Conservation (phyloP, 192 early-diverging fungal species). For the Linnemannia schmuckeri region DNA sequence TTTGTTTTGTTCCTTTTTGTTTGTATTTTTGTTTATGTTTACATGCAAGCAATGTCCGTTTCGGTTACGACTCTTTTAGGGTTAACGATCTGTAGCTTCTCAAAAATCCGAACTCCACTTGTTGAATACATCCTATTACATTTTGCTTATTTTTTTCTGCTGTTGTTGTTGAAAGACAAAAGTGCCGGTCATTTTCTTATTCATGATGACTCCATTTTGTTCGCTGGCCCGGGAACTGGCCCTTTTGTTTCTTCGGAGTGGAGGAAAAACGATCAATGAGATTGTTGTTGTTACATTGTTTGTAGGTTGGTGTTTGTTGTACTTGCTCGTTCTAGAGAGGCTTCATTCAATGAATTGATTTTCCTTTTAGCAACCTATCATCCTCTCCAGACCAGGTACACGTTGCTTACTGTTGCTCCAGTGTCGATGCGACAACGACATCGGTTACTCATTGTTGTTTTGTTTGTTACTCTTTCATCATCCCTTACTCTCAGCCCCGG, state of each 20-base stretch:
- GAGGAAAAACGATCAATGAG: background rate
- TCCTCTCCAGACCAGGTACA: no score
- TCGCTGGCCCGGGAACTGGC: background rate
- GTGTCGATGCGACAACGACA: no score
- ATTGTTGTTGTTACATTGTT: background rate
- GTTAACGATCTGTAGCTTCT: background rate
- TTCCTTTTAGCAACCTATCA: background rate
- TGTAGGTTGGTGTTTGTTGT: background rate
- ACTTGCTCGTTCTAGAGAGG: background rate
- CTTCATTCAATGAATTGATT: background rate
- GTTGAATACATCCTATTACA: background rate
- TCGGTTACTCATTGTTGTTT: no score
- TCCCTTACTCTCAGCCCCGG: no score
- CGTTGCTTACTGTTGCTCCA: no score
- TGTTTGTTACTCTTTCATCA: no score
- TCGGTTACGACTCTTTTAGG: background rate
- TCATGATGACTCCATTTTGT: background rate
- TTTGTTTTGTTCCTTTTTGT: background rate
- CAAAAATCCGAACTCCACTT: background rate
- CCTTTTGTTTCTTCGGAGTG: constrained; percentile 4
- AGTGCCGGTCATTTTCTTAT: background rate
- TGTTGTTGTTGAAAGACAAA: no score
- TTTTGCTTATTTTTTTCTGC: no score
- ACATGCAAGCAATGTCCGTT: background rate
- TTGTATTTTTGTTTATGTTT: background rate